Base-by-base conservation (phyloP, 305 asterid genomes). In the Euphrasia arctica region DNA sequence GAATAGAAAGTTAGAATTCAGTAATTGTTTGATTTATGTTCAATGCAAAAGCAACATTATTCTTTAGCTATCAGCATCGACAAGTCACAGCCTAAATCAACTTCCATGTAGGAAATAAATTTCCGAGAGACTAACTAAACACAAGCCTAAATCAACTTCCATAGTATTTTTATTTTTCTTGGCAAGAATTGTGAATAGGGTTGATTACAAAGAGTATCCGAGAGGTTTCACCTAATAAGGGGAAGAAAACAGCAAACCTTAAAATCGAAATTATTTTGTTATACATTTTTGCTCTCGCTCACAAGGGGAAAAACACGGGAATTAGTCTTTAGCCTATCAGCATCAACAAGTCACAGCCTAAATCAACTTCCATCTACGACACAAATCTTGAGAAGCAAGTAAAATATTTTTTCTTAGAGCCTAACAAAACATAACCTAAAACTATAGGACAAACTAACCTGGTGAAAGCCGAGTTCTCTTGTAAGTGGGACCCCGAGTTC, bases 401-500 rank as follows among this genome's bases (percentile, higher is more conserved):
- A 18, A 25, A 12, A 42, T 42, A 43, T 18, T 1, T 56, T 25
- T 8, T n/a, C 55, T 34, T 25, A 49, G 11, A 42, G 27, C 27
- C 49, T 52, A 58, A 28, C 11, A n/a, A n/a, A 60, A 9, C 51
- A 12, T 27, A 51, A 14, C 28, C 58, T 22, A 10, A 70, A 27
- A 32, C 13, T 12, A 5, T 18, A 34, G 43, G 25, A 8, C 22
- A 60, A 41, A 65, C 72, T 54, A 67, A 77, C 91, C 91, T 87
- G 95, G 66, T 87, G 95, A 69, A 87, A 84, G 13, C 95, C 95
- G 68, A 69, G 69, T 77, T 87, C 86, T 72, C 77, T 82, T 32
- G 95, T 84, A 66, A 87, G 87, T 9, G 95, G 95, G 42, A 87
- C 85, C 0, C 95, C 95, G 66, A 87, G 82, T 63, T 87, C 95